Evolutionary conservation across 352 stramenopile genomes (phyloP), one percentile per base, ranked within the genome.

Genomic region (Globisporangium paroecandrum): DNA sequence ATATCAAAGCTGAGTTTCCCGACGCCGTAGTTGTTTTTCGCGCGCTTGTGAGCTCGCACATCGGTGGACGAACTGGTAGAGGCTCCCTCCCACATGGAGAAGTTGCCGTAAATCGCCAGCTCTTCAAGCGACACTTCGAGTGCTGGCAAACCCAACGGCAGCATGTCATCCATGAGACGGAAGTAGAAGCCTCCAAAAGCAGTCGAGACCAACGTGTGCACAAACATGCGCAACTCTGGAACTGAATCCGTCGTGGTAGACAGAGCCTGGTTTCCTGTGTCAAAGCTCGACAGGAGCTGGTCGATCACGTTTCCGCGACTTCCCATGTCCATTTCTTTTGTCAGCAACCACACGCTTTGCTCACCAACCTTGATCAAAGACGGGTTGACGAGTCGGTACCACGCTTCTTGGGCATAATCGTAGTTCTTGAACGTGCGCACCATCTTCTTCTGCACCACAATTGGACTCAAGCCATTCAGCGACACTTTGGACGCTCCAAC

Each of bases 131-230:
- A 94, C 32, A 83, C 68, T 62, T 96, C 89, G n/a, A 96, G 77
- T 15, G 87, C 85, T n/a, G 89, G 83, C 8, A 89, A 64, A 27
- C 84, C 83, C 58, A 85, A 73, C 0, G 87, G 85, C 34, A 95
- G 58, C 74, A 90, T 91, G 29, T 94, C 85, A 67, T 96, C 89
- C 58, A 95, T 89, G 53, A 96, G 66, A 0, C 89, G 87, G 20
- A 96, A 77, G 73, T 95, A 96, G 67, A 96, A 95, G 0, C 89
- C 89, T 12, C 89, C 89, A 75, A 96, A 96, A 13, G 85, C 86
- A 34, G 89, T 95, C 32, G 81, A 89, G 10, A 95, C 43, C 38
- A 93, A 68, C 4, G 89, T 95, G 49, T 93, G 80, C 6, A 96
- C 73, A 69, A 93, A 94, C 64, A 94, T 83, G 25, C 77, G 82